A percentile compares a stretch with the other conserved stretches of the same genome.
These are phyloP conservation scores for Aspergillus wentii DNA, from an alignment of 495 filamentous ascomycete genomes.

Conservation along the genomic window DNA sequence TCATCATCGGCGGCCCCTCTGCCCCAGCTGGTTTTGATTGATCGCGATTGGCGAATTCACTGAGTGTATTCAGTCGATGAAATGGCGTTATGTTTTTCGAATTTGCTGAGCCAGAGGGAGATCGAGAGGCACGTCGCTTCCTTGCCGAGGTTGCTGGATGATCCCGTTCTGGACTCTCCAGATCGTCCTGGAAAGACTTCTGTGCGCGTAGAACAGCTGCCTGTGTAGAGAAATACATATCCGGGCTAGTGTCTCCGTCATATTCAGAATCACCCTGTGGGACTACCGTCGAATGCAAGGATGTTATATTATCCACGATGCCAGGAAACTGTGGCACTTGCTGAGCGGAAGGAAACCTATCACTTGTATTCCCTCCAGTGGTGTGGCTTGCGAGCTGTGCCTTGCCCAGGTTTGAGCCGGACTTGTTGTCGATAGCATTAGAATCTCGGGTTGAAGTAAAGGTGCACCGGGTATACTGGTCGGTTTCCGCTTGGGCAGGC, in stretches of 20 bases:
- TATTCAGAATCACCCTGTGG: conserved; percentile 17
- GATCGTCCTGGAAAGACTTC: conserved; percentile 41
- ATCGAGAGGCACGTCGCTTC: conserved; percentile 10
- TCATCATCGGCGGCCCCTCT: conserved; percentile 27
- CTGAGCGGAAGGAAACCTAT: conserved; percentile 39
- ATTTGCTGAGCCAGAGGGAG: conserved; percentile 10
- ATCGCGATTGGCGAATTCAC: conserved; percentile 2
- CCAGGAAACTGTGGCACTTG: conserved; percentile 18
- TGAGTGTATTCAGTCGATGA: conserved; percentile 13
- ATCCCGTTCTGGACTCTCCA: conserved; percentile 27
- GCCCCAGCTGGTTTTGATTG: conserved; percentile 5
- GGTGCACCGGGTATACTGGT: background rate
- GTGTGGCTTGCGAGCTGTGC: conserved; percentile 1
- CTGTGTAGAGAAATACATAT: conserved; percentile 43
- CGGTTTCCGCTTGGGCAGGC: background rate
- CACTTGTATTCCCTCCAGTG: conserved; percentile 22
- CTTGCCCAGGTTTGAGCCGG: conserved; percentile 3
- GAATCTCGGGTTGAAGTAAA: conserved; percentile 12
- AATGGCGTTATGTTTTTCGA: conserved; percentile 34
- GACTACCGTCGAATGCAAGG: conserved; percentile 33
- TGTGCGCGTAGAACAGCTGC: conserved; percentile 45
- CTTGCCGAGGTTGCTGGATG: conserved; percentile 10
- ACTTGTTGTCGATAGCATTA: conserved; percentile 11
- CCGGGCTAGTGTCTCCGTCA: conserved; percentile 17
- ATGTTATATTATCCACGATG: conserved; percentile 28